A percentile compares a stretch with the other conserved stretches of the same genome.
Evolutionary conservation across 2,329 filamentous ascomycete species (phyloP).

Genomic region (Phymatotrichopsis omnivora): DNA sequence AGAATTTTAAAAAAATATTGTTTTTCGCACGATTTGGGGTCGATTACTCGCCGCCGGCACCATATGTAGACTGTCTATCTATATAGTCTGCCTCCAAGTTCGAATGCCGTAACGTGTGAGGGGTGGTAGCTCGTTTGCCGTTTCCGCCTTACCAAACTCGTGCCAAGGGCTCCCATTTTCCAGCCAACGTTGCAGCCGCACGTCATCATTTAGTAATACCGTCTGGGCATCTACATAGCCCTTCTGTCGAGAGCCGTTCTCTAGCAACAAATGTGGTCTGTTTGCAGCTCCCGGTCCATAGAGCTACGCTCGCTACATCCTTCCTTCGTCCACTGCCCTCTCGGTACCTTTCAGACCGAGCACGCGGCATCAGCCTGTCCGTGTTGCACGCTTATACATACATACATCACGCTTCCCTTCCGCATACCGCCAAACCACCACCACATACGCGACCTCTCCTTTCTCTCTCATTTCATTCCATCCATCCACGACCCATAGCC

Average conservation of each 20-base stretch:
- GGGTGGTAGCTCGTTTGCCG: not conserved
- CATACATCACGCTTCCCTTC: no score
- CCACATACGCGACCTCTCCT: no score
- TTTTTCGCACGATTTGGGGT: not conserved
- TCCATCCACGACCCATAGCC: constrained; percentile 7
- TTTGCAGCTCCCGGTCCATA: not conserved
- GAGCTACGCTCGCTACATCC: not conserved
- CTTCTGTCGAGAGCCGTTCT: not conserved
- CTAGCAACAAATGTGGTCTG: not conserved
- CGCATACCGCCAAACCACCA: no score
- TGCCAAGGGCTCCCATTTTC: constrained; percentile 18
- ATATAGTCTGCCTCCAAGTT: not conserved
- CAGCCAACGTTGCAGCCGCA: constrained; percentile 25
- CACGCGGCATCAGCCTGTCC: no score
- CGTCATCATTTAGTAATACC: constrained; percentile 18
- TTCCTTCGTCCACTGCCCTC: no score
- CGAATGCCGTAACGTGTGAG: not conserved
- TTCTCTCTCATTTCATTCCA: not conserved
- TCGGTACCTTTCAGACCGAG: no score
- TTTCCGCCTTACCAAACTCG: constrained; percentile 12
- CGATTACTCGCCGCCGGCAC: not conserved
- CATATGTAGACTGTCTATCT: constrained; percentile 1
- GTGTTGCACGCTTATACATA: no score
- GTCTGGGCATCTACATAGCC: not conserved
- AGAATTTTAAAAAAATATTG: not conserved